Evolutionary conservation across 1,139 yeast species (phyloP), one percentile per base, ranked within the genome.

Genomic region (Spencermartinsiella ligniputridi): DNA sequence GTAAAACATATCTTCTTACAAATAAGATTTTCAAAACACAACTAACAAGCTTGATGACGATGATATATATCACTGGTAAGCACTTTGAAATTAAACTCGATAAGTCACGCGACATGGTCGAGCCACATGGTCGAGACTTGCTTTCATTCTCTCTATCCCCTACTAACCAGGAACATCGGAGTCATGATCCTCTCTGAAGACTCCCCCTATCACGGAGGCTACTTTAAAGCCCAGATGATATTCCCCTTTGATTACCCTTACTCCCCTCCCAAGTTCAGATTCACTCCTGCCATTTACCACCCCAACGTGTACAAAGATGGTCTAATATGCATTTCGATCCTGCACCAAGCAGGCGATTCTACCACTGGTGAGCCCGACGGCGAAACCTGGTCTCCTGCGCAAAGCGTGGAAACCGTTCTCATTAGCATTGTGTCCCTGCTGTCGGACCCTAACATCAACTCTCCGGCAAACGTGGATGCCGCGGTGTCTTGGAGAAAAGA

Each of bases 381-480:
- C 49, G 97, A 67, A 53, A 66, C 70, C 19, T 90, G 97, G 97
- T 80, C 92, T 36, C 97, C 97, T 0, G 97, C 95, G 2, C 97
- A 90, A 68, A 83, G 95, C 12, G 97, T 88, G 8, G 97, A 90
- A 66, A 75, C 87, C 35, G 96, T 90, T 9, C 76, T 90, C 58
- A 84, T 90, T 50, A 85, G 95, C 39, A 90, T 90, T 56, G 86
- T 90, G 32, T 87, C 96, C 3, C 74, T 90, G 47, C 75, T 90
- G 57, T 95, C 89, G 60, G 97, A 90, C 66, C 97, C 97, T 44
- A 90, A 90, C 66, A 87, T 83, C 43, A 79, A 81, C 46, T 85
- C 95, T 3, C 97, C 98, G 3, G 98, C 98, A 5, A 92, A 92
- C 64, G 92, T 92, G 41, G 97, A 92, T 63, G 98, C 98, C 8